Base-by-base conservation (phyloP, 352 stramenopile genomes). In the Phytophthora litchii region DNA sequence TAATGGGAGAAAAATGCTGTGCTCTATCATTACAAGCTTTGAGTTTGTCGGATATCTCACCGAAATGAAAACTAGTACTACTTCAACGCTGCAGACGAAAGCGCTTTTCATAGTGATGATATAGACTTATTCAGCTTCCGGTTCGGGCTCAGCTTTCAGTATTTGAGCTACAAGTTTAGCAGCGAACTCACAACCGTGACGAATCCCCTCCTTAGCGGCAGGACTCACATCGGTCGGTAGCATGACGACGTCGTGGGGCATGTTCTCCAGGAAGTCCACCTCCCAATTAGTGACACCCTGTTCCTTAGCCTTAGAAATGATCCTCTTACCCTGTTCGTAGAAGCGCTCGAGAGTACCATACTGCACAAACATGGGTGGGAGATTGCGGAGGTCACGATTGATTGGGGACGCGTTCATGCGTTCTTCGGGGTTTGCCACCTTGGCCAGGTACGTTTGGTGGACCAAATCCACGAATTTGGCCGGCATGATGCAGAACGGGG, bases 341-440 rank as follows among this genome's bases (percentile, higher is more conserved):
- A 64, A 68, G 27, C 60, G 60, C 17, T 68, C 60, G 0, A 68
- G 60, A 4, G 60, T 68, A 20, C 53, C 60, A 25, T 64, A 68
- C n/a, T 68, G 60, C 4, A 64, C 46, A 19, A 68, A 64, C 60
- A 64, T 68, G 12, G 60, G 60, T 7, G 60, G 53, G 12, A 68
- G 40, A 7, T 59, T 44, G 14, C 31, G 40, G 2, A 68, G 46
- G 29, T 68, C 53, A 8, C 35, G 29, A 35, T 64, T 68, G 46
- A 68, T 64, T 0, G 60, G 60, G 0, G 60, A 68, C 31, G 44
- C 60, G 34, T 50, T 46, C 23, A 59, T 44, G 10, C 53, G 60
- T 35, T 64, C 46, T 40, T 64, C 20, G 13, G 45, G 45, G 19
- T 54, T 38, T 4, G 16, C 64, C n/a, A 68, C 53, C 23, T 68